Evolutionary conservation across 345 rosid species (phyloP).

Genomic region (Melaleuca quinquenervia): DNA sequence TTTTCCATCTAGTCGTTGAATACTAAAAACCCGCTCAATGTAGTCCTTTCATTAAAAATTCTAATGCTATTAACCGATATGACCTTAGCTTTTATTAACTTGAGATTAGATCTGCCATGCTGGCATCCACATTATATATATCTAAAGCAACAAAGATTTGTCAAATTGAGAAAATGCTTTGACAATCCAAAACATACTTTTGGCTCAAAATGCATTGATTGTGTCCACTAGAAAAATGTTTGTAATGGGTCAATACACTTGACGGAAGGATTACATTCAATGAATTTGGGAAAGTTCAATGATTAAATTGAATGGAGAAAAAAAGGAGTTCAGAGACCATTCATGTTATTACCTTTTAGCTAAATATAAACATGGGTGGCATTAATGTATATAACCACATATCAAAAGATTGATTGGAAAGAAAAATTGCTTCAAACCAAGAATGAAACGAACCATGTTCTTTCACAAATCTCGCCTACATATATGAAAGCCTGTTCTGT

Average conservation of each 20-base stretch:
- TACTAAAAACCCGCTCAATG: no score
- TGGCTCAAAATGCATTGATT: not conserved
- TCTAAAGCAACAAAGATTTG: not conserved
- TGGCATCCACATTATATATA: no score
- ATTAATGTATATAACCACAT: not conserved
- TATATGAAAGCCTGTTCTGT: not conserved
- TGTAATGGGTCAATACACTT: not conserved
- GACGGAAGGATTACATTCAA: not conserved
- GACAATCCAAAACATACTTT: not conserved
- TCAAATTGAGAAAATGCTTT: not conserved
- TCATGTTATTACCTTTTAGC: not conserved
- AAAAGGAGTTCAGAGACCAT: not conserved
- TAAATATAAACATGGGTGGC: not conserved
- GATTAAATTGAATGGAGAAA: not conserved
- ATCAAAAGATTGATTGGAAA: not conserved
- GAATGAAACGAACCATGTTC: not conserved
- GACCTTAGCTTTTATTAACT: no score
- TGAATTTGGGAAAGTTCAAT: not conserved
- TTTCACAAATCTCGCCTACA: not conserved
- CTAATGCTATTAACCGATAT: no score
- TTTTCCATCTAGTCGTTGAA: no score
- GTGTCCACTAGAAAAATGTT: not conserved
- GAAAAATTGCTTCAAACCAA: not conserved
- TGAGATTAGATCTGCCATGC: no score
- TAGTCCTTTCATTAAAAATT: no score